Evolutionary conservation across 1,284 basidiomycete genomes (phyloP), one percentile per base, ranked within the genome.

Genomic region (Takashimella koratensis): DNA sequence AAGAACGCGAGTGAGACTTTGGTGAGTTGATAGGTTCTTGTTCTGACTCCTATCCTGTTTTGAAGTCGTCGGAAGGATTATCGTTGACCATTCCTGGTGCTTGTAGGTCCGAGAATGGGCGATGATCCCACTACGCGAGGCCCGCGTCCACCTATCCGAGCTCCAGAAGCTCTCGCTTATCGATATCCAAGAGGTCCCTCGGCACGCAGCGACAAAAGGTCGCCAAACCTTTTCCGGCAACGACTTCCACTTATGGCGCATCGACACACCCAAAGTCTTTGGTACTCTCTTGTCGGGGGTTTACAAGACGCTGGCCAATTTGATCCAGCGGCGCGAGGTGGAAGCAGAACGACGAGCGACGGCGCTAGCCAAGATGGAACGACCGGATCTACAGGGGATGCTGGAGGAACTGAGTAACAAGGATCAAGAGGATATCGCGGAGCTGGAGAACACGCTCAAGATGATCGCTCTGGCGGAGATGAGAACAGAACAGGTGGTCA

Each of bases 1-100:
- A 91, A 90, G n/a, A 96, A 96, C 76, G 86, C 95, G 79, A 90
- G 94, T 58, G 95, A 98, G 75, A 94, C 95, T 70, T 90, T 93
- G 79, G 90, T 90, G 54, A 54, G 82, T 77, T 4, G 0, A 11
- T 25, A 26, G 45, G 24, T 3, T 26, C 27, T 20, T n/a, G n/a
- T n/a, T n/a, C n/a, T n/a, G n/a, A n/a, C n/a, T n/a, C n/a, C n/a
- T n/a, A n/a, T n/a, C n/a, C n/a, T n/a, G n/a, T n/a, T n/a, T n/a
- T n/a, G n/a, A n/a, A n/a, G n/a, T n/a, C n/a, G n/a, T n/a, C n/a
- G n/a, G n/a, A n/a, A n/a, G n/a, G n/a, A n/a, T n/a, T n/a, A n/a
- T n/a, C n/a, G n/a, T n/a, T n/a, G n/a, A n/a, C n/a, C n/a, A n/a
- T n/a, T n/a, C n/a, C n/a, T n/a, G n/a, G n/a, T n/a, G n/a, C n/a